These are phyloP conservation scores for Candida vartiovaarae DNA, from an alignment of 805 yeast genomes.

Conservation along the genomic window DNA sequence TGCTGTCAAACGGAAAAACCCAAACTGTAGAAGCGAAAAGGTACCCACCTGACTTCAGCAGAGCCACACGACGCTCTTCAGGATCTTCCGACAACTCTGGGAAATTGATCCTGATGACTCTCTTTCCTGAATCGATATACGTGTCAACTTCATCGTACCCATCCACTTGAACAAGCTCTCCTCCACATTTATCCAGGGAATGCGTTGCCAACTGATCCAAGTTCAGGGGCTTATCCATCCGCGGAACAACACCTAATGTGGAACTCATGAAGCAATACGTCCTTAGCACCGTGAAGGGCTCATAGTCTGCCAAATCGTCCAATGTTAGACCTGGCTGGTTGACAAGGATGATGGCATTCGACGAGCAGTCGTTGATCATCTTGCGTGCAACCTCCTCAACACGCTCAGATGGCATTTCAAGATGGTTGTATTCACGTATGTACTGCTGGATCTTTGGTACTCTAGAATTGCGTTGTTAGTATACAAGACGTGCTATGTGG, in stretches of 20 bases:
- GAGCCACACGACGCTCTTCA: constrained; percentile 24
- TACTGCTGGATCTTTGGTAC: constrained; percentile 24
- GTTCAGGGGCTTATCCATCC: constrained; percentile 33
- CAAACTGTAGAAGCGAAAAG: constrained; percentile 1
- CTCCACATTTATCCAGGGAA: constrained; percentile 44
- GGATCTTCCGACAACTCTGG: constrained; percentile 39
- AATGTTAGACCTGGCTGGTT: constrained; percentile 45
- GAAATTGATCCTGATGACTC: constrained; percentile 56
- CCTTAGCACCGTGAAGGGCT: constrained; percentile 41
- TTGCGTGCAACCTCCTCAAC: constrained; percentile 26
- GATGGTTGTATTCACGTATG: constrained; percentile 16
- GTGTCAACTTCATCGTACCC: constrained; percentile 42
- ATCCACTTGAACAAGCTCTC: constrained; percentile 35
- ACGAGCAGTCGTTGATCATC: constrained; percentile 35
- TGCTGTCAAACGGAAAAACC: neutral
- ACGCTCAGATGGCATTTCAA: constrained; percentile 21
- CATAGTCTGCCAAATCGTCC: constrained; percentile 38
- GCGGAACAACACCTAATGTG: constrained; percentile 52
- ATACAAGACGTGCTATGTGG: too few species aligned
- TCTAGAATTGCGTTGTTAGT: constrained; percentile 4
- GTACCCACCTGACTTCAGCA: constrained; percentile 35
- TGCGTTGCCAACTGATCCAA: constrained; percentile 35
- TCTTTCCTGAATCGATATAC: constrained; percentile 55
- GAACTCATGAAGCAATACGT: constrained; percentile 50
- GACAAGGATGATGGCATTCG: constrained; percentile 52